phyloP scores from a whole-genome alignment of 2,329 filamentous ascomycete genomes.

The Anthostomella pinea region DNA sequence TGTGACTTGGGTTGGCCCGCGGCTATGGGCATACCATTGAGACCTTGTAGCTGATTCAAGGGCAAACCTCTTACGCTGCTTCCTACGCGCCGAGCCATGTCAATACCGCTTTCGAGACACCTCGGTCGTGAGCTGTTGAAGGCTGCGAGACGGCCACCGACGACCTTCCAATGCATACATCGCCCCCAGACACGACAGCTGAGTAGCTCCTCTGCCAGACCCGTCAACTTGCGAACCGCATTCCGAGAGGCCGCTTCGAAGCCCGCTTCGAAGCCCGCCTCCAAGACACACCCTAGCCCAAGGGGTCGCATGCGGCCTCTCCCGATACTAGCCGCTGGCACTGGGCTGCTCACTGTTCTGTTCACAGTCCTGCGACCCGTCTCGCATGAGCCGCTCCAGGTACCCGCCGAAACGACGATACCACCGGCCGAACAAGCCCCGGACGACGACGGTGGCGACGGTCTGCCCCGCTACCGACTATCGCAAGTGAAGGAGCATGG shows the following conservation, averaged over 20 bases:
- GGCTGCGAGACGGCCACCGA: conserved; percentile 7
- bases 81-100: conserved; percentile 13
- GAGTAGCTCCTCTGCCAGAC: conserved; percentile 1
- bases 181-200: conserved; percentile 6
- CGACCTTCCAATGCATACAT: conserved; percentile 4
- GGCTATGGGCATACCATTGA: conserved; percentile 12
- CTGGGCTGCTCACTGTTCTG: conserved; percentile 25
- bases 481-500: conserved; percentile 52
- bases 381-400: conserved; percentile 16
- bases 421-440: conserved; percentile 11
- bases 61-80: background rate
- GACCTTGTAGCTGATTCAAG: conserved; percentile 2
- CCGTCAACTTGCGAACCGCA: conserved; percentile 6
- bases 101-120: conserved; percentile 13
- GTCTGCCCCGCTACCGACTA: conserved; percentile 48
- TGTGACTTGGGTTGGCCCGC: conserved; percentile 3
- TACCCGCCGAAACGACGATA: conserved; percentile 6
- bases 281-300: too few relatives aligned
- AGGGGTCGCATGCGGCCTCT: conserved; percentile 21
- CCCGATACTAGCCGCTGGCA: conserved; percentile 26
- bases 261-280: too few relatives aligned
- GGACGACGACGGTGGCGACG: conserved; percentile 36
- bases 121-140: conserved; percentile 14
- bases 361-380: conserved; percentile 26
- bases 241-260: conserved; percentile 12